Evolutionary conservation across 2,329 filamentous ascomycete genomes (phyloP), one percentile per base, ranked within the genome.

Genomic region (Calonectria leucothoes): DNA sequence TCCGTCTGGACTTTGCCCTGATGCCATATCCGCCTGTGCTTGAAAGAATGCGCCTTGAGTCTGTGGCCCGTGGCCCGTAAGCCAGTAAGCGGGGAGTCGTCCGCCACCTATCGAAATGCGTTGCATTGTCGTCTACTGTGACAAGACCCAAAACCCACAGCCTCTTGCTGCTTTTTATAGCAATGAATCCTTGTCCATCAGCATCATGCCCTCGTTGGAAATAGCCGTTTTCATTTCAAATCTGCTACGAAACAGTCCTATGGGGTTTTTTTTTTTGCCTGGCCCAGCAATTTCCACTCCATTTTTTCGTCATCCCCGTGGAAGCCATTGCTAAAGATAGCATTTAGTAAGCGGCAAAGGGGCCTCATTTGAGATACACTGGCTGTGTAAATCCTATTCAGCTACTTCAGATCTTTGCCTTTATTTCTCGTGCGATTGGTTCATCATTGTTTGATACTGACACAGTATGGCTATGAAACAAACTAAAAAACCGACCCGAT

Each of bases 131-230:
- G n/a, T 55, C 27, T n/a, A 35, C 35, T 64, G 57, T 45, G 57
- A 70, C 59, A 70, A 35, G 48, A 65, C 35, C 33, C 57, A 15
- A 52, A 45, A 5, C 17, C 29, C 35, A 29, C 27, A n/a, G 27
- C 49, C 27, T 35, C 17, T 12, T 35, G 31, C 31, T 66, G 14
- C 48, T 59, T 68, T 49, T 49, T 59, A 70, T 64, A 70, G 67
- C 23, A 55, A 14, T 29, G 14, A 5, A n/a, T 11, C 45, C 67
- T 27, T 27, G 48, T 2, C 14, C 20, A n/a, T 10, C 14, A 35
- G 33, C 11, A 14, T 17, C n/a, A n/a, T 48, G 33, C 31, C 29
- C 11, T 55, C 29, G 15, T 4, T n/a, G 37, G 39, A 33, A 37
- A 35, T 25, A 23, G 27, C 2, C 39, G 55, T 23, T 4, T 39